Evolutionary conservation across 2,329 filamentous ascomycete genomes (phyloP).

Genomic region (Neonectria coccinea): DNA sequence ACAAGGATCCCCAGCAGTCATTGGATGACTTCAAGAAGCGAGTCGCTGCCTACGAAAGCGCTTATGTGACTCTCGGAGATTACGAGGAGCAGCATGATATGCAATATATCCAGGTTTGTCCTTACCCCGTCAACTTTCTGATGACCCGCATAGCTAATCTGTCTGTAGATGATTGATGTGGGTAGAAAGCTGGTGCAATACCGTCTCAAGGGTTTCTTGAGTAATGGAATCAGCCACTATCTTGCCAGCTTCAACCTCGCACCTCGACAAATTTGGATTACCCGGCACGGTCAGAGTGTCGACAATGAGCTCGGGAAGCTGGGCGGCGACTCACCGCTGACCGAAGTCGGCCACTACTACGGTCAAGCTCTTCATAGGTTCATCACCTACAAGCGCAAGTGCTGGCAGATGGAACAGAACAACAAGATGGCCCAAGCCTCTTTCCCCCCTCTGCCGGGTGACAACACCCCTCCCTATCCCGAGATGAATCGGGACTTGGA

Average conservation of each 20-base stretch:
- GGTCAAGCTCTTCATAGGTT: conserved; percentile 84
- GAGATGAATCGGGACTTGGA: conserved; percentile 78
- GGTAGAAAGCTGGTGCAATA: conserved; percentile 93
- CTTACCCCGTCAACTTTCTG: not conserved
- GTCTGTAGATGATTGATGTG: conserved; percentile 86
- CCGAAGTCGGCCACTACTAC: conserved; percentile 82
- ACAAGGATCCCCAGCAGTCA: conserved; percentile 88
- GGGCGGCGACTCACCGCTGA: conserved; percentile 89
- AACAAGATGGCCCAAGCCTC: conserved; percentile 80
- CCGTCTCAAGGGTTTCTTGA: conserved; percentile 90
- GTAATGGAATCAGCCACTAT: conserved; percentile 92
- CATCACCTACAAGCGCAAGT: conserved; percentile 81
- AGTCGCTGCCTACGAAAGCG: conserved; percentile 92
- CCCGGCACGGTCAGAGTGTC: conserved; percentile 88
- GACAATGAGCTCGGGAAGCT: conserved; percentile 92
- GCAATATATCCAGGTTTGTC: conserved; percentile 84
- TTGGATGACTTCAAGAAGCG: conserved; percentile 92
- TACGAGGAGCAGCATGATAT: conserved; percentile 92
- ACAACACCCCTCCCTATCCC: conserved; percentile 94
- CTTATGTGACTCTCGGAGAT: conserved; percentile 89
- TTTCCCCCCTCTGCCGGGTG: conserved; percentile 91
- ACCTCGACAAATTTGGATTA: conserved; percentile 97
- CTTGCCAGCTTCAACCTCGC: conserved; percentile 97
- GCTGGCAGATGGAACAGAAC: conserved; percentile 86
- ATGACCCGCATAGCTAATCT: conserved; percentile 42